Conservation (phyloP, 306 rosid genomes). For the Vigna radiata region DNA sequence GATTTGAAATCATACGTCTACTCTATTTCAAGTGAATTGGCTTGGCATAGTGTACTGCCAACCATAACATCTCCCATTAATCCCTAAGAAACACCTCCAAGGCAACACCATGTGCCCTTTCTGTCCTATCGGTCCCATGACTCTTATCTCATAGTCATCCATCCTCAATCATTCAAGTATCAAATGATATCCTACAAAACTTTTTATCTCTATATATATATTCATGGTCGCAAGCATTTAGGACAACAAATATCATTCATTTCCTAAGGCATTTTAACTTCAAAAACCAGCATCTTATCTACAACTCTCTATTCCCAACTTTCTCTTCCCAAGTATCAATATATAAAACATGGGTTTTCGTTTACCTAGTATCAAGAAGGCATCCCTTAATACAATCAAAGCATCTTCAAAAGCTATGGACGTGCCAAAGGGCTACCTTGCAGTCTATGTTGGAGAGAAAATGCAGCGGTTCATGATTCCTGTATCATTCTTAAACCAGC, state of each 20-base stretch:
- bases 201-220: not conserved
- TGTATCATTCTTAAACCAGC: not conserved
- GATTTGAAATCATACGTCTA: not conserved
- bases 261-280: not conserved
- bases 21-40: not conserved
- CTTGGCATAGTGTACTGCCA: not conserved
- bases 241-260: not conserved
- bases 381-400: not conserved
- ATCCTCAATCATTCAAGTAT: not conserved
- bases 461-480: not conserved
- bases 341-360: not conserved
- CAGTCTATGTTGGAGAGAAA: not conserved
- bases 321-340: no score
- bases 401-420: not conserved
- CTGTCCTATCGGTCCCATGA: not conserved
- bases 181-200: not conserved
- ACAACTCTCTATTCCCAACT: no score
- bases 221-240: not conserved
- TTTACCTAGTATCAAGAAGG: not conserved
- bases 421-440: not conserved
- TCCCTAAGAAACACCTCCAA: not conserved
- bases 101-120: slow-evolving; percentile 8
- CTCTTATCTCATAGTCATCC: not conserved
- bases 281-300: not conserved
- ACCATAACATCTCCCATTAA: not conserved